Evolutionary conservation across 192 early-diverging fungal species (phyloP).

Genomic region (Coemansia sp.): DNA sequence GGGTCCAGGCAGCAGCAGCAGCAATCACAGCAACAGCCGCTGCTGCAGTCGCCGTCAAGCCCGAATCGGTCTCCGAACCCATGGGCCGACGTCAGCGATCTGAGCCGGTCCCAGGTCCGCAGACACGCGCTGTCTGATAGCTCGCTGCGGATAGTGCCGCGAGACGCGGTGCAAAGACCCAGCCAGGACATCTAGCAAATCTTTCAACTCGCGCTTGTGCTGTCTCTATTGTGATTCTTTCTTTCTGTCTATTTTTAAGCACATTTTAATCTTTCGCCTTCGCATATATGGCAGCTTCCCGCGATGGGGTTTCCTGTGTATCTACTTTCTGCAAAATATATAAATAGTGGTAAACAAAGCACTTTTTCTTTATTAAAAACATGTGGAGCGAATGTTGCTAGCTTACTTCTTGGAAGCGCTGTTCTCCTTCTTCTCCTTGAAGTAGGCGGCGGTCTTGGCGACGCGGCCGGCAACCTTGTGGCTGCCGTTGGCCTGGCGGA

Average conservation of each 20-base stretch:
- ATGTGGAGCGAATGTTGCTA: neutral
- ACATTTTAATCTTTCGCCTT: neutral
- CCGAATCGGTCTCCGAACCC: slow-evolving; percentile 36
- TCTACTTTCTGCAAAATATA: too few relatives aligned
- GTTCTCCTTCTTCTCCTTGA: slow-evolving; percentile 51
- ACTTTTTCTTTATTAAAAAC: slow-evolving; percentile 3
- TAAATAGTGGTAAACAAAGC: neutral
- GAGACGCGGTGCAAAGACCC: neutral
- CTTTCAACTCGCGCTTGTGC: neutral
- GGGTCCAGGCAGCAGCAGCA: slow-evolving; percentile 2
- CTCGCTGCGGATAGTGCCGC: slow-evolving; percentile 15
- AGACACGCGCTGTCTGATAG: slow-evolving; percentile 45
- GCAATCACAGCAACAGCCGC: slow-evolving; percentile 3
- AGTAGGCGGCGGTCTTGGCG: slow-evolving; percentile 35
- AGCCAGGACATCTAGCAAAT: neutral
- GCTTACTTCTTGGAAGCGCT: slow-evolving; percentile 50
- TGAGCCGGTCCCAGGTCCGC: slow-evolving; percentile 14
- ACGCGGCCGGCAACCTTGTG: slow-evolving; percentile 17
- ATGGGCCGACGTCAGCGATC: slow-evolving; percentile 25
- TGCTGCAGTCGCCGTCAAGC: slow-evolving; percentile 44
- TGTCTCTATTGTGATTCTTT: neutral
- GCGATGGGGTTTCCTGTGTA: too few relatives aligned
- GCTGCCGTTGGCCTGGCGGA: slow-evolving; percentile 51
- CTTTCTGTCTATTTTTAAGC: neutral
- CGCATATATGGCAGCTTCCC: too few relatives aligned